phyloP scores from a whole-genome alignment of 2,329 filamentous ascomycete genomes.

The Colletotrichum kahawae region DNA sequence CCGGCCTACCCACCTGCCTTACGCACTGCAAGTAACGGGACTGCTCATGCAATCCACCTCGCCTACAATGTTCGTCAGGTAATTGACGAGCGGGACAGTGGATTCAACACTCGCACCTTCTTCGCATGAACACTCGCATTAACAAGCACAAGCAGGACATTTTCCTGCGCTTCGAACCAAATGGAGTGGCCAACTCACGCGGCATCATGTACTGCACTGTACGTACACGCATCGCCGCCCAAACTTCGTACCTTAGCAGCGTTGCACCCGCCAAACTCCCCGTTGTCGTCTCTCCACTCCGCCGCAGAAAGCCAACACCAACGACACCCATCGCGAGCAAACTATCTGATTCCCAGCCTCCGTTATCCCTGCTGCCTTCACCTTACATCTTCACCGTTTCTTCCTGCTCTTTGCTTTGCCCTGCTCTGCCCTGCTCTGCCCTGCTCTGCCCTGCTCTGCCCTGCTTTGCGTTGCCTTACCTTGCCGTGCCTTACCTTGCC shows the following conservation, averaged over 20 bases:
- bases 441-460: not conserved
- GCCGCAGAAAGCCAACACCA: constrained; percentile 9
- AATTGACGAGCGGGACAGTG: not conserved
- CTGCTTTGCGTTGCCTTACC: not conserved
- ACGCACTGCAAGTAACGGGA: not conserved
- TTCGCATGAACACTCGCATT: not conserved
- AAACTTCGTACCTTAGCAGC: not conserved
- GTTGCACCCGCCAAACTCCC: not conserved
- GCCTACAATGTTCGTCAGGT: not conserved
- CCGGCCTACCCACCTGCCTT: not conserved
- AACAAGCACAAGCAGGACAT: not conserved
- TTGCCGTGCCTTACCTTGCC: not conserved
- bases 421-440: not conserved
- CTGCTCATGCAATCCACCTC: not conserved
- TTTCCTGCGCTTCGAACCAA: not conserved
- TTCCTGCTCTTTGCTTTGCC: not conserved
- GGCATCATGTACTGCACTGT: not conserved
- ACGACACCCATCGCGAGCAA: not conserved
- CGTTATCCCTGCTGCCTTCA: not conserved
- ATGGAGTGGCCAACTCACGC: not conserved
- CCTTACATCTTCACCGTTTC: constrained; percentile 5
- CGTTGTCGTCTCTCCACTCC: not conserved
- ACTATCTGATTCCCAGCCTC: constrained; percentile 4
- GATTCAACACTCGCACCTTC: not conserved
- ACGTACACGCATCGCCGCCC: not conserved